Conservation (phyloP, 306 rosid genomes). For the Aeschynomene evenia region DNA sequence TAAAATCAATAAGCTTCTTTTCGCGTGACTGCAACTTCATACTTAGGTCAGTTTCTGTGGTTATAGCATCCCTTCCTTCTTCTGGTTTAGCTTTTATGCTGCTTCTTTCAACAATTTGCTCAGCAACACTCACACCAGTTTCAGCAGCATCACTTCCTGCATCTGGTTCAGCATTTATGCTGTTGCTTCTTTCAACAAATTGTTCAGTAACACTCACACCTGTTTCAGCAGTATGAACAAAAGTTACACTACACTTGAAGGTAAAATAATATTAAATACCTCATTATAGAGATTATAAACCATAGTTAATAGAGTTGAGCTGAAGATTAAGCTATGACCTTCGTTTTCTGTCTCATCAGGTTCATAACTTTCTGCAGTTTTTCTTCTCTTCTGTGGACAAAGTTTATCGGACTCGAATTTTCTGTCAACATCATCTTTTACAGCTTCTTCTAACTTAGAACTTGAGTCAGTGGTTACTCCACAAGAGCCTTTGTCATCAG, state of each 20-base stretch:
- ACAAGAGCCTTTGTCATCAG: conserved; percentile 51
- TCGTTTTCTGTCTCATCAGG: conserved; percentile 42
- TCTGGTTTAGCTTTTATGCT: conserved; percentile 45
- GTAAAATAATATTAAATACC: conserved; percentile 12
- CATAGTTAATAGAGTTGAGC: neutral
- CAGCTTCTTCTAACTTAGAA: conserved; percentile 48
- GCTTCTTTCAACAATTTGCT: conserved; percentile 36
- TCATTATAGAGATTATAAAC: neutral
- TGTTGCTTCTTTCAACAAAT: no score
- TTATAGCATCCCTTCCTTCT: conserved; percentile 30
- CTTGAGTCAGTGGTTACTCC: conserved; percentile 37
- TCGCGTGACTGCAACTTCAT: conserved; percentile 70
- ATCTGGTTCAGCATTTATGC: no score
- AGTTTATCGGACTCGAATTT: conserved; percentile 42
- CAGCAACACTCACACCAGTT: conserved; percentile 43
- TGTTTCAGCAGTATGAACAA: conserved; percentile 32
- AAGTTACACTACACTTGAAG: conserved; percentile 19
- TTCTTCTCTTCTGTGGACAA: conserved; percentile 65
- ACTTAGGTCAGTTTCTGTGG: conserved; percentile 60
- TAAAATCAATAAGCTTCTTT: conserved; percentile 82
- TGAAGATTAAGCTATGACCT: conserved; percentile 43
- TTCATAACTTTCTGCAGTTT: conserved; percentile 43
- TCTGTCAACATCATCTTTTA: conserved; percentile 42
- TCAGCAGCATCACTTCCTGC: conserved; percentile 13
- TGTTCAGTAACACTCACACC: conserved; percentile 37